Base-by-base conservation (phyloP, 2,329 filamentous ascomycete genomes). In the Xylaria sp. region DNA sequence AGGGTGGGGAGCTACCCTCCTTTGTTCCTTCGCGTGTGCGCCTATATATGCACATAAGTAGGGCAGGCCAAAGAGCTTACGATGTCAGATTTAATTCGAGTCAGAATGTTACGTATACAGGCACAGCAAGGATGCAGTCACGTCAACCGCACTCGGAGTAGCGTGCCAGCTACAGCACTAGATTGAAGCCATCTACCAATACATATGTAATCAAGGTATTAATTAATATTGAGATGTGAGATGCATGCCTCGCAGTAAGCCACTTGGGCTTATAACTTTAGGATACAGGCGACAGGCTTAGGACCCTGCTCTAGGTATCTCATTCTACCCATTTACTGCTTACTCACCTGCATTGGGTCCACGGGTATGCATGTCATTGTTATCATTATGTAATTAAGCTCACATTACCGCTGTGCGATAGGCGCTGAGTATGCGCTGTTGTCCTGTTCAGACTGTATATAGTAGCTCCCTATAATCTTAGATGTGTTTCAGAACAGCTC, bases 111-210 rank as follows among this genome's bases (percentile, higher is more conserved):
- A n/a, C 23, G 23, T 23, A 23, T 23, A 23, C 40, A 54, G 26
- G 42, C 4, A 20, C 23, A 60, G 36, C 60, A 65, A 20, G 66
- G 66, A 44, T 57, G 42, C 20, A 53, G 56, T 67, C 33, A 56
- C 65, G 61, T 68, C 66, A 68, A 53, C 46, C 31, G 26, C 20
- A 36, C 31, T 28, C 59, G n/a, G 6, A 13, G 58, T 68, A 65
- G 58, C 53, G 66, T 66, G 57, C 58, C 36, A 28, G 23, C 31
- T 28, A 40, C 33, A 15, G 5, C 13, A 40, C 36, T 38, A 11
- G 36, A 38, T 38, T 13, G 36, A 13, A 38, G 36, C 10, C 36
- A 38, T 38, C 36, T 38, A 13, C 36, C 36, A 38, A 13, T 38
- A 38, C 36, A 38, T 38, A 38, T 13, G 11, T 38, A 38, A 11